Percentiles rank a stretch among this genome's conserved stretches.
These are phyloP conservation scores for Ceratocystis ficicola DNA, from an alignment of 2,329 filamentous ascomycete species.

Conservation along the genomic window DNA sequence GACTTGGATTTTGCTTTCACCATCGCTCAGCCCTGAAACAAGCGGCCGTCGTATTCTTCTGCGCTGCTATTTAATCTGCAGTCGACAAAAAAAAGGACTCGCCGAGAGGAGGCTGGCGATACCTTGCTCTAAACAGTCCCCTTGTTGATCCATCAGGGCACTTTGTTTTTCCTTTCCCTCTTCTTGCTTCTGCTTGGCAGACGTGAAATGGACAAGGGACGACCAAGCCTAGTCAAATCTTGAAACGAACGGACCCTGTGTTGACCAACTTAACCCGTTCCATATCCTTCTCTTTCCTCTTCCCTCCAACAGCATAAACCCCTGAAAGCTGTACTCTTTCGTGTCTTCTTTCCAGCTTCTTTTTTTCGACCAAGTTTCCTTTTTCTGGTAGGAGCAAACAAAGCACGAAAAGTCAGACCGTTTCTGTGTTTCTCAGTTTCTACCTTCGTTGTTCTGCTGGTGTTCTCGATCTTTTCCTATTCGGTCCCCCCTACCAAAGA, in stretches of 20 bases:
- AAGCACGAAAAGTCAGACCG: no score
- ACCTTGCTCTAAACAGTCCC: background rate
- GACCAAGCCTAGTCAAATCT: background rate
- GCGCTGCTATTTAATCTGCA: background rate
- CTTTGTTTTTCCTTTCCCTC: background rate
- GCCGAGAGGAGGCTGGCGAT: background rate
- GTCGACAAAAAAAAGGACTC: background rate
- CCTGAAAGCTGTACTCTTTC: slow-evolving; percentile 4
- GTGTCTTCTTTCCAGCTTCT: slow-evolving; percentile 8
- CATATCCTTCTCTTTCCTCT: background rate
- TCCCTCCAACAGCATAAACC: background rate
- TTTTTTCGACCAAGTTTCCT: slow-evolving; percentile 4
- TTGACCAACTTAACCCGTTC: background rate
- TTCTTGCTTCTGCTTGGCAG: background rate
- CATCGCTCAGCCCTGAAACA: slow-evolving; percentile 13
- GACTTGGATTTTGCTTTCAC: background rate
- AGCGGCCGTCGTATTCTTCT: slow-evolving; percentile 6
- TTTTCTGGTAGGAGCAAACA: background rate
- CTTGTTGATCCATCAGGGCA: background rate
- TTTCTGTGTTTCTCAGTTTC: background rate
- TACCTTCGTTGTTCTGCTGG: slow-evolving; percentile 1
- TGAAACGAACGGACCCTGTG: slow-evolving; percentile 8
- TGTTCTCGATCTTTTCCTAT: slow-evolving; percentile 22
- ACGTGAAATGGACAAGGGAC: background rate
- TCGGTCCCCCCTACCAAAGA: slow-evolving; percentile 9